Base-by-base conservation (phyloP, 1,284 basidiomycete species). In the Boletus calvinii region DNA sequence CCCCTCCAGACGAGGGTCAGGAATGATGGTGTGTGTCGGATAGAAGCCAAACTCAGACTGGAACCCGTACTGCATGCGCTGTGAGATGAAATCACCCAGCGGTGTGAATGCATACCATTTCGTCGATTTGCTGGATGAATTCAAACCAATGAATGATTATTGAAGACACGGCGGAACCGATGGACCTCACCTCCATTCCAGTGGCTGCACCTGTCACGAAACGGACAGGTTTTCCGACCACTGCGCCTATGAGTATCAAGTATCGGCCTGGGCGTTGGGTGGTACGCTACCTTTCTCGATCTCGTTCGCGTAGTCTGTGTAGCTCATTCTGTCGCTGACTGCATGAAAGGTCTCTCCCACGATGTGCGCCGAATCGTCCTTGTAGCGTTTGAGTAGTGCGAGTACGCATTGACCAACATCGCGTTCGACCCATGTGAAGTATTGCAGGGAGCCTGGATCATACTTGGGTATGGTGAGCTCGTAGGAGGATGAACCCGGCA, bases 41-140 rank as follows among this genome's bases (percentile, higher is more conserved):
- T 63, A 70, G n/a, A 65, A 34, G 15, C 64, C 62, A n/a, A 65
- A 53, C 38, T 67, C 67, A 13, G 59, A 61, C 44, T 60, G 63
- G 45, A 56, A 64, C 3, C n/a, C 59, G 9, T 53, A 68, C 69
- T 67, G n/a, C n/a, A 22, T 26, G 7, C 12, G 6, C 24, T 9
- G 13, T 39, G 37, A 49, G 48, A 38, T 31, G 10, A 26, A 2
- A 24, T 43, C 15, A 9, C 8, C 36, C 0, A 15, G 39, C 4
- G 6, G 13, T 4, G 9, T 20, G 9, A 42, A 53, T 29, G 52
- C 64, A 15, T 34, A 70, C 69, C 65, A 66, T 71, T 1, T 61
- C 46, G 31, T 70, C 69, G 5, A 65, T 3, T 50, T 67, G 65
- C 53, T 63, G 24, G 1, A 48, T 13, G n/a, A 6, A 29, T 45